Evolutionary conservation across 805 yeast species (phyloP), one percentile per base, ranked within the genome.

Genomic region (Hanseniaspora jakobsenii): DNA sequence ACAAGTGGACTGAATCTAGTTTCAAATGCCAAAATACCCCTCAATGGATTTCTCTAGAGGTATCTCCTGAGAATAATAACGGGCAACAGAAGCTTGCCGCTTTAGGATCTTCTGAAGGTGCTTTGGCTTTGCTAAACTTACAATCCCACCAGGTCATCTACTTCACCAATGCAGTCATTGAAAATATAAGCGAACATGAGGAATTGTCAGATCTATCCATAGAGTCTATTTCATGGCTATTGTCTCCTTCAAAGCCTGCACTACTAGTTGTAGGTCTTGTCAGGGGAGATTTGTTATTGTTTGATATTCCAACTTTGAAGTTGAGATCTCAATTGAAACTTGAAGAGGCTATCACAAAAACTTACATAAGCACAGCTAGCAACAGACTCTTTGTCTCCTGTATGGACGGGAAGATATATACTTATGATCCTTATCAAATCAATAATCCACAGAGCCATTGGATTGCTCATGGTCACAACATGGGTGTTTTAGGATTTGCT

Each of bases 191-290:
- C 38, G 75, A 63, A 24, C 75, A 73, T 51, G 79, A 76, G 52
- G 77, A 75, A 52, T 61, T 67, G 26, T 36, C 37, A 30, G 81
- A 75, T 50, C 77, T 79, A 2, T 76, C 89, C 27, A 70, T 81
- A 16, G 95, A 86, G 64, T 79, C 94, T 3, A 68, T 91, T 42
- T 61, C 81, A 12, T 91, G 95, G 94, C 77, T 86, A 55, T 72
- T 75, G 13, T 56, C 63, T 6, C 23, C 48, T 29, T 32, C 38
- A 10, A 39, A 36, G n/a, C 63, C 73, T 35, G 71, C 78, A 23
- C 60, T 85, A 36, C 63, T 91, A 58, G 97, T 95, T 2, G 72
- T 81, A 8, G 98, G 98, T 6, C 67, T 83, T 51, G 97, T 91
- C 18, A 77, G 82, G 24, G 98, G 98, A 34, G 81, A 78, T 49